phyloP scores from a whole-genome alignment of 1,284 basidiomycete species.

The Leccinum proximum region DNA sequence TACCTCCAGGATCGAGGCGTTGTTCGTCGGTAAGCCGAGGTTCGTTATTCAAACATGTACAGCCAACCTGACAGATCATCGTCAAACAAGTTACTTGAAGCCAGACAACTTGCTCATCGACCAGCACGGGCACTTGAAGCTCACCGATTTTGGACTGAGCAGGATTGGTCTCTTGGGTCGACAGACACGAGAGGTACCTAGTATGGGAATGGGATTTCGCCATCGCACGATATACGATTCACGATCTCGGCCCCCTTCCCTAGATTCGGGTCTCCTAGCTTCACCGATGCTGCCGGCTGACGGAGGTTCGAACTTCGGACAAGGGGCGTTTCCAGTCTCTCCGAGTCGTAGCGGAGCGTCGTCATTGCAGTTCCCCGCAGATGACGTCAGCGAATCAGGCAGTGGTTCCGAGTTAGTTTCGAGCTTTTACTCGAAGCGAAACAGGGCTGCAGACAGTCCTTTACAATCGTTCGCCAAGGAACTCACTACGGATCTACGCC shows the following conservation, averaged over 20 bases:
- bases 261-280: slow-evolving; percentile 78
- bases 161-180: slow-evolving; percentile 96
- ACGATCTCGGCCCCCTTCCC: slow-evolving; percentile 73
- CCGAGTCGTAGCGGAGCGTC: slow-evolving; percentile 48
- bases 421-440: slow-evolving; percentile 55
- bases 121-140: slow-evolving; percentile 92
- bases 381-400: slow-evolving; percentile 77
- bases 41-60: neutral
- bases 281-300: slow-evolving; percentile 68
- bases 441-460: slow-evolving; percentile 66
- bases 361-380: slow-evolving; percentile 65
- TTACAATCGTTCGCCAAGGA: slow-evolving; percentile 80
- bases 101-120: slow-evolving; percentile 98
- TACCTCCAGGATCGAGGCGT: slow-evolving; percentile 94
- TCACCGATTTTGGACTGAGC: slow-evolving; percentile 98
- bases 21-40: slow-evolving; percentile 86
- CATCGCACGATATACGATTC: slow-evolving; percentile 61
- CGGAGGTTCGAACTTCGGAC: slow-evolving; percentile 80
- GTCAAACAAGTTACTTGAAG: slow-evolving; percentile 81
- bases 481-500: slow-evolving; percentile 77
- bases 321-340: slow-evolving; percentile 53
- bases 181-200: slow-evolving; percentile 81
- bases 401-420: slow-evolving; percentile 81
- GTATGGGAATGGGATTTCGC: slow-evolving; percentile 47
- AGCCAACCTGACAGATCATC: slow-evolving; percentile 10